phyloP scores from a whole-genome alignment of 73 alveolate species.

The Paramecium sexaurelia region DNA sequence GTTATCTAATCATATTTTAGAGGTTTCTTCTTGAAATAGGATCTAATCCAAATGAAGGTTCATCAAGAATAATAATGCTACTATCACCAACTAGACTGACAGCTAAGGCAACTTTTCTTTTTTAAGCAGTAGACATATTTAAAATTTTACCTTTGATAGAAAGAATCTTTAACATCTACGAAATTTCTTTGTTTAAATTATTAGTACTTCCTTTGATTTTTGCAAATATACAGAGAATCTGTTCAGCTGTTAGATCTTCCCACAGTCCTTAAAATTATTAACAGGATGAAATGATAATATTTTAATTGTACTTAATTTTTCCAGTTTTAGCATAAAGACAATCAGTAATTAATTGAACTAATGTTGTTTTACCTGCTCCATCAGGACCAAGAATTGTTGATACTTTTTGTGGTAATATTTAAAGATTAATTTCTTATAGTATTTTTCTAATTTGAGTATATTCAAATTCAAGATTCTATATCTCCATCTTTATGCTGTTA shows the following conservation, averaged over 20 bases:
- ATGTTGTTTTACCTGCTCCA: conserved; percentile 54
- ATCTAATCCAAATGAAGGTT: conserved; percentile 87
- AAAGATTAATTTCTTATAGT: neutral
- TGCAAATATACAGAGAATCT: neutral
- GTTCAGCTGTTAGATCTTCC: conserved; percentile 38
- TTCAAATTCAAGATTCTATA: neutral
- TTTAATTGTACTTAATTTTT: neutral
- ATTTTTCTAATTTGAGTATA: neutral
- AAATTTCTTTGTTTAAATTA: neutral
- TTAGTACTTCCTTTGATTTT: neutral
- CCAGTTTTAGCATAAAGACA: neutral
- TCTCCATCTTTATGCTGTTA: neutral
- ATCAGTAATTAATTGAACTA: conserved; percentile 30
- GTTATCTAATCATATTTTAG: conserved; percentile 78
- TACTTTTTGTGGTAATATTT: neutral
- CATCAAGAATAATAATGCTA: conserved; percentile 79
- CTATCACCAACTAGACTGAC: conserved; percentile 80
- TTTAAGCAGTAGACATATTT: conserved; percentile 84
- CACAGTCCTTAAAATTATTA: conserved; percentile 25
- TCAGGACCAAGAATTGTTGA: neutral
- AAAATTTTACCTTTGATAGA: neutral
- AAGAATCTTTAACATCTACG: neutral
- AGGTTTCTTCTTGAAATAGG: conserved; percentile 84
- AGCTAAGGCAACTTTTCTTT: conserved; percentile 82
- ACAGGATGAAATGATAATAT: neutral